phyloP scores from a whole-genome alignment of 495 filamentous ascomycete genomes.

The Trichoderma reesei region DNA sequence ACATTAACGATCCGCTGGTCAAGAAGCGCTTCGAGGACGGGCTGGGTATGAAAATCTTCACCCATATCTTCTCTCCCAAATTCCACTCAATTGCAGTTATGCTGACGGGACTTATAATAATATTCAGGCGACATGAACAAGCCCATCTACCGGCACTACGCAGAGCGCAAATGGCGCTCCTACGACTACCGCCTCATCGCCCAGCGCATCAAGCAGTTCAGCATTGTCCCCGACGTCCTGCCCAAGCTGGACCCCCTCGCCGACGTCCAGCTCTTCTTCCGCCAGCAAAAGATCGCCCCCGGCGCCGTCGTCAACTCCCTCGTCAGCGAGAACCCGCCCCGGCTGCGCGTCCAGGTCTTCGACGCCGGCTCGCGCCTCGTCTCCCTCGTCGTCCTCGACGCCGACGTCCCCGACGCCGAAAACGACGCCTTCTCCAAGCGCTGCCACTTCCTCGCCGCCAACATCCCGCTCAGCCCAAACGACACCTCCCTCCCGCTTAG shows the following conservation, averaged over 20 bases:
- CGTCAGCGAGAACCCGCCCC: conserved; percentile 57
- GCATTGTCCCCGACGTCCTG: conserved; percentile 87
- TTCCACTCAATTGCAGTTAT: not conserved
- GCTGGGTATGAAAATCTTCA: conserved; percentile 47
- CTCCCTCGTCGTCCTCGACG: conserved; percentile 75
- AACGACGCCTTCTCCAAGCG: conserved; percentile 68
- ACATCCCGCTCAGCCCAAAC: conserved; percentile 43
- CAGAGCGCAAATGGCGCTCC: conserved; percentile 73
- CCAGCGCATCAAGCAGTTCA: conserved; percentile 83
- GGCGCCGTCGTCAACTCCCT: conserved; percentile 68
- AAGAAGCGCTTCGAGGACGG: conserved; percentile 96
- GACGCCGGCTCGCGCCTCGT: conserved; percentile 70
- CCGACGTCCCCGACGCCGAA: conserved; percentile 77
- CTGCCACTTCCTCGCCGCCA: conserved; percentile 74
- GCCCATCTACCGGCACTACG: conserved; percentile 88
- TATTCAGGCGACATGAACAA: conserved; percentile 80
- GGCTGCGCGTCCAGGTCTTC: conserved; percentile 75
- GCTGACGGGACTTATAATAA: conserved; percentile 7
- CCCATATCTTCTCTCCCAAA: conserved; percentile 1
- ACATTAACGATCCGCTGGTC: conserved; percentile 91
- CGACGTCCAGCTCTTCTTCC: conserved; percentile 73
- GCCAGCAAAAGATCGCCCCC: conserved; percentile 52
- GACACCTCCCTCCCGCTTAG: conserved; percentile 39
- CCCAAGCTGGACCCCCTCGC: conserved; percentile 67
- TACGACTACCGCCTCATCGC: conserved; percentile 63